Percentiles rank a stretch among this genome's conserved stretches.
Conservation (phyloP, 2,329 filamentous ascomycete genomes). For the Colletotrichum filicis region DNA sequence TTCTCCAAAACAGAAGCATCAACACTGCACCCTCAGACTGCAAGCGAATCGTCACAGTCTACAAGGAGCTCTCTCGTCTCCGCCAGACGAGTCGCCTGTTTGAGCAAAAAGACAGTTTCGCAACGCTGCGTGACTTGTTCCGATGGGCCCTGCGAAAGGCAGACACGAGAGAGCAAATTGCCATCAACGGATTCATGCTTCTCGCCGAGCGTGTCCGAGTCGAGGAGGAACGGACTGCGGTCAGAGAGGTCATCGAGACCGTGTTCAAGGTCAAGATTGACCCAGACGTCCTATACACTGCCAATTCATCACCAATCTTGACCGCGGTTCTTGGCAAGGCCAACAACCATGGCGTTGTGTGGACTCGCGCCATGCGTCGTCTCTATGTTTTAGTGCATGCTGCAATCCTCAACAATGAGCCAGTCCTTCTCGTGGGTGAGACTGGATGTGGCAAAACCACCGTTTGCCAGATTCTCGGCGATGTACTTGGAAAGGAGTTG, state of each 20-base stretch:
- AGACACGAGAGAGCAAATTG: constrained; percentile 88
- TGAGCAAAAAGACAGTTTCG: constrained; percentile 97
- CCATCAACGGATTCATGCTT: constrained; percentile 94
- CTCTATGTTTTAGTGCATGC: constrained; percentile 90
- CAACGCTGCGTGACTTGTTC: constrained; percentile 94
- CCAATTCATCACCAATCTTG: constrained; percentile 66
- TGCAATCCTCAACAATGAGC: constrained; percentile 90
- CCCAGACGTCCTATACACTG: constrained; percentile 76
- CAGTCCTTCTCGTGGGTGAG: constrained; percentile 93
- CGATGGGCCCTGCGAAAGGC: constrained; percentile 90
- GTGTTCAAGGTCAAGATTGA: constrained; percentile 90
- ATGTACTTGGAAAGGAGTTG: constrained; percentile 79
- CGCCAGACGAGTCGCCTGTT: constrained; percentile 93
- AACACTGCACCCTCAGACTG: constrained; percentile 92
- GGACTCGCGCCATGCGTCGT: constrained; percentile 94
- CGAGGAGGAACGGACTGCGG: constrained; percentile 82
- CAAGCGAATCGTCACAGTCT: constrained; percentile 89
- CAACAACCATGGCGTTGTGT: constrained; percentile 78
- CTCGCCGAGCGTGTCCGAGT: constrained; percentile 95
- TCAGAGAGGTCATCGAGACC: constrained; percentile 88
- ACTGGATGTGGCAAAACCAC: constrained; percentile 99
- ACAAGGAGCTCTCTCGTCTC: constrained; percentile 89
- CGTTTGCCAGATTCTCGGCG: constrained; percentile 90
- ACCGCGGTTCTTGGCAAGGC: constrained; percentile 55
- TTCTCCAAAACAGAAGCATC: constrained; percentile 87